phyloP scores from a whole-genome alignment of 805 yeast species.

The Ogataea thermomethanolica region DNA sequence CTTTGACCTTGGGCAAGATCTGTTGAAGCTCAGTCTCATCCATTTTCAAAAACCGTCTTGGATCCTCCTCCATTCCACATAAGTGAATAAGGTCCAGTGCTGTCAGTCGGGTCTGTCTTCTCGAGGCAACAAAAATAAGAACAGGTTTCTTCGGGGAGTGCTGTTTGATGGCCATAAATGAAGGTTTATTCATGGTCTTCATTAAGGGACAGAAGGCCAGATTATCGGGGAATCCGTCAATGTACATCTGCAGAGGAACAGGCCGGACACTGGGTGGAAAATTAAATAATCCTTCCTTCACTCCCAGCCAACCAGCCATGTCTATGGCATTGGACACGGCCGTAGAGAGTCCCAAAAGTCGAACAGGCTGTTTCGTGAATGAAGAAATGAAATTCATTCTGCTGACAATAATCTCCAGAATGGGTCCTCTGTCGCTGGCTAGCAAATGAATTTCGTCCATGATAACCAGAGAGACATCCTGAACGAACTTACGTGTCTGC shows the following conservation, averaged over 20 bases:
- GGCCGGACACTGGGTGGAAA: conserved; percentile 83
- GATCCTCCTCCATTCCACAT: conserved; percentile 76
- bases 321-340: conserved; percentile 85
- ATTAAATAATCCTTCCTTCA: conserved; percentile 69
- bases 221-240: conserved; percentile 82
- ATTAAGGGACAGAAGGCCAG: conserved; percentile 77
- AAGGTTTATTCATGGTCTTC: conserved; percentile 89
- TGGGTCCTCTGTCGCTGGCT: conserved; percentile 85
- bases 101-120: conserved; percentile 78
- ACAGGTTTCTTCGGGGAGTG: conserved; percentile 87
- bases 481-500: conserved; percentile 76
- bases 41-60: conserved; percentile 66
- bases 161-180: conserved; percentile 86
- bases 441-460: conserved; percentile 85
- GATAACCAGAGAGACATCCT: conserved; percentile 67
- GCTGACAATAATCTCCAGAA: conserved; percentile 84
- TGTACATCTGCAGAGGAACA: conserved; percentile 81
- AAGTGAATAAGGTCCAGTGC: conserved; percentile 74
- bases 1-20: conserved; percentile 57
- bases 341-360: conserved; percentile 76
- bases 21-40: conserved; percentile 57
- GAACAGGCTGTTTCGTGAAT: conserved; percentile 54
- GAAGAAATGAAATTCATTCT: conserved; percentile 72
- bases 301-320: conserved; percentile 83
- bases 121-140: conserved; percentile 77